phyloP scores from a whole-genome alignment of 495 filamentous ascomycete species.

The Podospora fimiseda region DNA sequence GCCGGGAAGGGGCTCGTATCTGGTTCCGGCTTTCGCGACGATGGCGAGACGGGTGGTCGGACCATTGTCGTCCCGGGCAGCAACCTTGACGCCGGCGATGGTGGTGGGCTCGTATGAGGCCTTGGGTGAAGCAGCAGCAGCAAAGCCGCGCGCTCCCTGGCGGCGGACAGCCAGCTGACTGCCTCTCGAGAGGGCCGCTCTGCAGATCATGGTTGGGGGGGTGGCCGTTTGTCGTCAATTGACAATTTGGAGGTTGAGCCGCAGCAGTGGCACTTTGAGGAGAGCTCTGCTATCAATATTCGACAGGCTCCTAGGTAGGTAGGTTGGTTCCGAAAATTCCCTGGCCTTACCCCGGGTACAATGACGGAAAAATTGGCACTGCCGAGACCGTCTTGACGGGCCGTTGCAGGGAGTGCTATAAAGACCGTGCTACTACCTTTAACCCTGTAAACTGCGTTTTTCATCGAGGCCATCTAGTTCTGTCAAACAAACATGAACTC shows the following conservation, averaged over 20 bases:
- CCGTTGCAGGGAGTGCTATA: not conserved
- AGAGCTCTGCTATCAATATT: conserved; percentile 17
- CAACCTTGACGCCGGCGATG: conserved; percentile 80
- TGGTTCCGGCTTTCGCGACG: conserved; percentile 85
- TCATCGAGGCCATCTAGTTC: too few relatives aligned
- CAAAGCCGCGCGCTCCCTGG: conserved; percentile 64
- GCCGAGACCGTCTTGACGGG: conserved; percentile 18
- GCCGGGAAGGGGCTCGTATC: conserved; percentile 84
- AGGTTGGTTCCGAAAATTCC: conserved; percentile 31
- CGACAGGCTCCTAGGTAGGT: conserved; percentile 8
- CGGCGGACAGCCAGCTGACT: conserved; percentile 67
- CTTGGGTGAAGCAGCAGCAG: conserved; percentile 65
- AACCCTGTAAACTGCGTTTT: too few relatives aligned
- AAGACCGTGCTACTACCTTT: conserved; percentile 2
- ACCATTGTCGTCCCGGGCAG: conserved; percentile 77
- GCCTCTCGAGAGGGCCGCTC: conserved; percentile 69
- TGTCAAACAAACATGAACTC: too few relatives aligned
- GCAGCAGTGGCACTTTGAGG: conserved; percentile 25
- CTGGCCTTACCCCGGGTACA: conserved; percentile 20
- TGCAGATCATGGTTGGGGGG: conserved; percentile 74
- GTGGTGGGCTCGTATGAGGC: conserved; percentile 86
- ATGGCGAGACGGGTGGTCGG: conserved; percentile 85
- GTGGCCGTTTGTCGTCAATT: conserved; percentile 39
- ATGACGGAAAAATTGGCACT: conserved; percentile 29
- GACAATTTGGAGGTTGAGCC: conserved; percentile 31